Base-by-base conservation (phyloP, 2,329 filamentous ascomycete genomes). In the Periglandula ipomoeae region DNA sequence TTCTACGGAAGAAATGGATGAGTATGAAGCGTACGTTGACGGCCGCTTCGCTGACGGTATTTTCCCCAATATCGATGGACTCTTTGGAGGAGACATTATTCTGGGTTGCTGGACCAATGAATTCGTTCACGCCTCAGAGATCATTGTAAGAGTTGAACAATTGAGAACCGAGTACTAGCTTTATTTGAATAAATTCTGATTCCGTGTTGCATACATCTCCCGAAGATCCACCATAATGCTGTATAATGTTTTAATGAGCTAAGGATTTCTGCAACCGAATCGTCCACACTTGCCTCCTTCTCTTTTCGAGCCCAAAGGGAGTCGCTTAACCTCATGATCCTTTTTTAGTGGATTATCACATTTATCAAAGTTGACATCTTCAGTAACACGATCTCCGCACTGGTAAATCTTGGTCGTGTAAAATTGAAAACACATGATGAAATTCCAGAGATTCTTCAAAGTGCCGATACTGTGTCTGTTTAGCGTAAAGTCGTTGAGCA, bases 11-110 rank as follows among this genome's bases (percentile, higher is more conserved):
- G 50, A 51, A 30, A 47, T 48, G 32, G 38, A 50, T 13, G 46
- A 52, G 37, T 54, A 55, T 43, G 49, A 53, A 17, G 39, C 37
- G 22, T 30, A 45, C 17, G 51, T 56, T 13, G 49, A 53, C 38
- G 19, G 41, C 27, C 49, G 38, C 32, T 53, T 55, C 42, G 42
- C 32, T 22, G 15, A 44, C 17, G 50, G 54, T 11, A 40, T 46
- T 19, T 56, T 55, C 30, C 50, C 55, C 11, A 8, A 50, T 9
- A 30, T 48, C 2, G 37, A 45, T 15, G 41, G 35, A 19, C 34
- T 44, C 11, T 53, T 46, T 15, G 48, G 51, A 11, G 48, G 46
- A 4, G 40, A 50, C 3, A 44, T 51, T 34, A 51, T 51, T n/a
- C 13, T 47, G 20, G 46, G 46, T 5, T 53, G 46, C 44, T 53